Evolutionary conservation across 2,329 filamentous ascomycete species (phyloP).

Genomic region (Arthrinium phaeospermum): DNA sequence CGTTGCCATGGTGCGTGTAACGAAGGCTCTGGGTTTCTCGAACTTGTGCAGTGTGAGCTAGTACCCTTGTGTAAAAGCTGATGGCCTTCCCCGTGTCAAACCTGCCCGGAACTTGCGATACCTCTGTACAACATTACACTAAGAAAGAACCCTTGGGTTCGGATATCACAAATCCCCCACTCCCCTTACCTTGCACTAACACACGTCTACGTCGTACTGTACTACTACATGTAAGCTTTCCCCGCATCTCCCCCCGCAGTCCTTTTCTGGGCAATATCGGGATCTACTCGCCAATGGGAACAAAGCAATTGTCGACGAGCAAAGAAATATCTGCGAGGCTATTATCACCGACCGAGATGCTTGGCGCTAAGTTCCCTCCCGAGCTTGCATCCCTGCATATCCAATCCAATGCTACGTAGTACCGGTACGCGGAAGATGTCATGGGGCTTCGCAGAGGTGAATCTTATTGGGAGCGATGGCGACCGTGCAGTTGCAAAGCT

Average conservation of each 20-base stretch:
- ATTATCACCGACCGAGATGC: not conserved
- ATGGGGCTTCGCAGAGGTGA: not conserved
- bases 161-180: not conserved
- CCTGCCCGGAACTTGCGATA: not conserved
- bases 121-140: not conserved
- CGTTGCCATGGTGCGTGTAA: not conserved
- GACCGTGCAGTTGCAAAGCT: not conserved
- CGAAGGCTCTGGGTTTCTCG: not conserved
- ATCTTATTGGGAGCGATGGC: not conserved
- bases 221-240: not conserved
- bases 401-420: not conserved
- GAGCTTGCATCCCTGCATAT: not conserved
- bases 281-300: not conserved
- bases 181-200: not conserved
- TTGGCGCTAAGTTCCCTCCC: not conserved
- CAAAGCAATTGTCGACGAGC: not conserved
- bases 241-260: slow-evolving; percentile 9
- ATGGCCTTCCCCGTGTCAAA: not conserved
- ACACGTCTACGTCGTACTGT: too few species aligned
- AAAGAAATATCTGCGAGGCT: not conserved
- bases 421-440: not conserved
- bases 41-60: not conserved
- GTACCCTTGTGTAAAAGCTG: not conserved
- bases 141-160: not conserved
- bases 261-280: not conserved